Evolutionary conservation across 805 yeast genomes (phyloP), one percentile per base, ranked within the genome.

Genomic region (Cyberlindnera samutprakarnensis): DNA sequence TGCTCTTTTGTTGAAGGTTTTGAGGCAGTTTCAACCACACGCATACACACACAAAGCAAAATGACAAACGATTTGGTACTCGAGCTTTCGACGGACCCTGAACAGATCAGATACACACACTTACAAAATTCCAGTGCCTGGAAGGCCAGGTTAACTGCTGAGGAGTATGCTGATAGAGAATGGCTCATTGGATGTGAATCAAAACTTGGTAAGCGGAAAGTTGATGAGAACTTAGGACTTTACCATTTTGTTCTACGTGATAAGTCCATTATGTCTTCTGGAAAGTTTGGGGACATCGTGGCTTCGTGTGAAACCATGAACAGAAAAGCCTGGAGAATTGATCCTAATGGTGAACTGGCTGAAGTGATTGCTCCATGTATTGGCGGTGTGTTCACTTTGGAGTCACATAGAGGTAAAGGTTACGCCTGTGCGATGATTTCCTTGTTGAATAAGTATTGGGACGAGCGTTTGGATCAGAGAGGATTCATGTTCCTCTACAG

Each of bases 341-440:
- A 43, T 16, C 54, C 57, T 2, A 43, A 20, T 15, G 56, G 55
- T 2, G 41, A 43, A 6, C 30, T 58, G 15, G 50, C 47, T 16
- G 55, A 59, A 9, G 47, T 54, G 5, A 36, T 59, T 5, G 39
- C 57, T n/a, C 54, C 64, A 30, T 54, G 73, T 33, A 54, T 78
- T 36, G 85, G 84, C 16, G 72, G 77, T 9, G 85, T 78, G 2
- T 77, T 56, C 47, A 75, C 83, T 1, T 53, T 65, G 6, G 51
- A 56, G 12, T 43, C 61, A 25, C 55, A 59, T 42, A 65, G 87
- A 31, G 66, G 69, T 11, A 66, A 65, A 38, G 80, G 82, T 3
- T 74, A 72, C 44, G 82, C 81, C 0, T 51, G 52, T 7, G 33
- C 36, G 18, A 66, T 78, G 78, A 55, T 78, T 27, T 28, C 34